phyloP scores from a whole-genome alignment of 2,329 filamentous ascomycete genomes.

The Emericellopsis cladophorae region DNA sequence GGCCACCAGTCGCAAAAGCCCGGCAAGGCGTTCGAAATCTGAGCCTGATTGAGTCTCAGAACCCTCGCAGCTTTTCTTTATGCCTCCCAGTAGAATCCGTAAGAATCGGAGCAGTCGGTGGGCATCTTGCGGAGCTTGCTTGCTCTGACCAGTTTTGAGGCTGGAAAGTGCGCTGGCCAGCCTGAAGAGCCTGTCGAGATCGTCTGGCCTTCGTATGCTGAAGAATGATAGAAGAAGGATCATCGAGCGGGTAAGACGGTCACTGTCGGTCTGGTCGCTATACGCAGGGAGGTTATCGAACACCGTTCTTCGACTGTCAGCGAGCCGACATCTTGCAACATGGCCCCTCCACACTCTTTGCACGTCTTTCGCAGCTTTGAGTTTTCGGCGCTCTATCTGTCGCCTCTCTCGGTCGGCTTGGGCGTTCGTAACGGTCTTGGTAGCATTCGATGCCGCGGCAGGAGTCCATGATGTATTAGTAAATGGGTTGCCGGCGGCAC shows the following conservation, averaged over 20 bases:
- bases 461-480: constrained; percentile 47
- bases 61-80: constrained; percentile 7
- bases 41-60: no score
- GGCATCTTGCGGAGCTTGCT: constrained; percentile 10
- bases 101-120: constrained; percentile 22
- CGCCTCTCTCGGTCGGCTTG: constrained; percentile 74
- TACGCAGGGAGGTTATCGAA: constrained; percentile 50
- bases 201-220: constrained; percentile 26
- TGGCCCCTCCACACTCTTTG: constrained; percentile 80
- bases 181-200: constrained; percentile 31
- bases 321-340: constrained; percentile 43
- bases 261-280: not conserved
- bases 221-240: constrained; percentile 38
- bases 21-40: no score
- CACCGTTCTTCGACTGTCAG: constrained; percentile 39
- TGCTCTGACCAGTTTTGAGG: no score
- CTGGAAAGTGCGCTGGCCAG: constrained; percentile 17
- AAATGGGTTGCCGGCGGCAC: constrained; percentile 71
- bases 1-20: no score
- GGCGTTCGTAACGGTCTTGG: constrained; percentile 70
- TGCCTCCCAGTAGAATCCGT: constrained; percentile 19
- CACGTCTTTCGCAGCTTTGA: constrained; percentile 61
- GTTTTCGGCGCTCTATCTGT: constrained; percentile 66
- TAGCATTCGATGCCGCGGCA: constrained; percentile 47
- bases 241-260: constrained; percentile 26